Evolutionary conservation across 1,284 basidiomycete genomes (phyloP).

Genomic region (Cutaneotrichosporon daszewskae): DNA sequence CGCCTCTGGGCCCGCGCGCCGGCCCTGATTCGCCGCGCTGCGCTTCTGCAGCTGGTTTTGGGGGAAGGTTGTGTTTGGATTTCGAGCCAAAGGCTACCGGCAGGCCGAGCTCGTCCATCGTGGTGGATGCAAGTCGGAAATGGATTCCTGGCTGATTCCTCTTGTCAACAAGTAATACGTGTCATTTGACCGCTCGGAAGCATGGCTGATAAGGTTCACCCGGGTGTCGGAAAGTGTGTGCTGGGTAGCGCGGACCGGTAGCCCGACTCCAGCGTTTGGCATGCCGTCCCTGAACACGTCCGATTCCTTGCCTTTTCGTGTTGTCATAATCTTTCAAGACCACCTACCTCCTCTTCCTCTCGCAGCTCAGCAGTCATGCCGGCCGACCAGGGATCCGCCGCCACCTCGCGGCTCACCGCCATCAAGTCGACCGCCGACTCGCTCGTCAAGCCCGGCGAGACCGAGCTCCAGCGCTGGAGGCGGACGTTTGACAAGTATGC

Average conservation of each 20-base stretch:
- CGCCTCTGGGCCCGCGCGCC: slow-evolving; percentile 25
- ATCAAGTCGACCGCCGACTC: slow-evolving; percentile 31
- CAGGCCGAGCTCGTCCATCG: slow-evolving; percentile 31
- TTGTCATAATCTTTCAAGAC: neutral
- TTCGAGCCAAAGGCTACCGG: slow-evolving; percentile 28
- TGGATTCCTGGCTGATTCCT: neutral
- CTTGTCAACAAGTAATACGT: too few species aligned
- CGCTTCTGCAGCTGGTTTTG: neutral
- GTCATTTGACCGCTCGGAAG: too few species aligned
- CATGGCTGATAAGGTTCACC: neutral
- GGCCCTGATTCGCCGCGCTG: neutral
- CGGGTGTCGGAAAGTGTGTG: neutral
- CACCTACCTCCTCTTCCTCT: neutral
- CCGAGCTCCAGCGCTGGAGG: slow-evolving; percentile 77
- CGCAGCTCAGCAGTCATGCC: slow-evolving; percentile 2
- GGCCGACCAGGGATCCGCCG: slow-evolving; percentile 2
- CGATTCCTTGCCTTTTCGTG: neutral
- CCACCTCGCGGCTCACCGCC: slow-evolving; percentile 5
- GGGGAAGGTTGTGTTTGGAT: neutral
- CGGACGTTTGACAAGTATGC: slow-evolving; percentile 78
- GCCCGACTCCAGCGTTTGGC: neutral
- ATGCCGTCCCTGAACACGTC: neutral
- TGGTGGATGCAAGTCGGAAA: slow-evolving; percentile 1
- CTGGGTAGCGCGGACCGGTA: neutral
- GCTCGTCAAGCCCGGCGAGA: slow-evolving; percentile 66